Evolutionary conservation across 306 rosid species (phyloP), one percentile per base, ranked within the genome.

Genomic region (Vachellia collinsii): DNA sequence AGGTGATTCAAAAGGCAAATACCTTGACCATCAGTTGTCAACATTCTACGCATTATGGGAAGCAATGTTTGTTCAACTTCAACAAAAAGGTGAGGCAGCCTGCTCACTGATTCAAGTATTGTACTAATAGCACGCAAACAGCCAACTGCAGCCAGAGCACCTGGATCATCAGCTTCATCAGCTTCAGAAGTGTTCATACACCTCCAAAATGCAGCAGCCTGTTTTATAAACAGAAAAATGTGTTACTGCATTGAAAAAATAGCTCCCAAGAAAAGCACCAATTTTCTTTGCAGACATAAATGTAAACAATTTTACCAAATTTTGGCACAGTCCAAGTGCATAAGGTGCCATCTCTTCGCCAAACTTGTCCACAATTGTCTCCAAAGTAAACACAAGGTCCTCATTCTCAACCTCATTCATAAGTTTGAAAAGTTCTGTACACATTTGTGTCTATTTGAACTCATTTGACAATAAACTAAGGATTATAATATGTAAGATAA

Each of bases 291-390:
- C 25, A 67, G 62, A 70, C 47, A 48, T 20, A 58, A 23, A 29
- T 1, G 19, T 66, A 25, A 71, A 17, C 69, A 51, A 73, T 66
- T 63, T 88, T 92, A 94, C 98, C 97, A 94, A 87, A 86, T 89
- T 90, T 83, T 91, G 94, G 87, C 98, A 94, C 72, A 94, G 86
- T 64, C 98, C 97, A 82, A 94, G 88, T 9, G 98, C 98, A 85
- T 94, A 94, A 71, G 98, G 97, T 72, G 97, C 97, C 94, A 94
- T 94, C 87, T 94, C 97, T 88, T 94, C 98, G 79, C 97, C 98
- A 68, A 94, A 94, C 77, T 94, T 94, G 79, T 94, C 98, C 83
- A 94, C 98, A 76, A 94, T 94, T 74, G 97, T 94, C 91, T 94
- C 97, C 91, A 94, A 87, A 44, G 98, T 94, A 86, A 90, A 94